These are phyloP conservation scores for Verticillium albo-atrum DNA, from an alignment of 2,329 filamentous ascomycete genomes.

Conservation along the genomic window DNA sequence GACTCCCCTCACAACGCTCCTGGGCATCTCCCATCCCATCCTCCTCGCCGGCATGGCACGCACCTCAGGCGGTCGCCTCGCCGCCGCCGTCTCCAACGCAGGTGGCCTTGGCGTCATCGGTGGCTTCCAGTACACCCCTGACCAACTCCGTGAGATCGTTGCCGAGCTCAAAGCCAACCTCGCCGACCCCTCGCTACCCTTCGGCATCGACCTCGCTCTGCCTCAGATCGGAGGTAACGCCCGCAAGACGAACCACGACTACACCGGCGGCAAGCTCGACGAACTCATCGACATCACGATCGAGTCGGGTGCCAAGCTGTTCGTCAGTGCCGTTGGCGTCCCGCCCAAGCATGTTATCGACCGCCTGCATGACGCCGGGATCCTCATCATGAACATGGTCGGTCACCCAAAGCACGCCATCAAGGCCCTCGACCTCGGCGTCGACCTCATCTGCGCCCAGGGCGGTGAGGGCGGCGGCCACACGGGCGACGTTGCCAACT, in stretches of 20 bases:
- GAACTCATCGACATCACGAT: constrained; percentile 85
- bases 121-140: constrained; percentile 66
- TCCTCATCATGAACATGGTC: constrained; percentile 96
- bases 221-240: constrained; percentile 83
- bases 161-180: constrained; percentile 80
- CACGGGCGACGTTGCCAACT: constrained; percentile 81
- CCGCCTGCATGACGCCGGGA: constrained; percentile 70
- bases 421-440: constrained; percentile 81
- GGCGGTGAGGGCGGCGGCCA: constrained; percentile 92
- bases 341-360: constrained; percentile 72
- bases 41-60: constrained; percentile 92
- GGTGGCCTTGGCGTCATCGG: constrained; percentile 78
- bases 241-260: constrained; percentile 91
- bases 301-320: constrained; percentile 75
- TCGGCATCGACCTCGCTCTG: constrained; percentile 87
- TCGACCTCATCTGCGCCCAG: constrained; percentile 89
- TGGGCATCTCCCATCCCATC: constrained; percentile 83
- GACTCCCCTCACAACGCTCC: constrained; percentile 73
- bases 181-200: constrained; percentile 63
- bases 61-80: constrained; percentile 71
- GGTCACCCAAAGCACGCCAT: constrained; percentile 86
- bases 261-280: constrained; percentile 84
- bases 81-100: constrained; percentile 83
- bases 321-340: constrained; percentile 85
- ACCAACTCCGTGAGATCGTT: constrained; percentile 74